phyloP scores from a whole-genome alignment of 495 filamentous ascomycete genomes.

The Lindgomyces ingoldianus region DNA sequence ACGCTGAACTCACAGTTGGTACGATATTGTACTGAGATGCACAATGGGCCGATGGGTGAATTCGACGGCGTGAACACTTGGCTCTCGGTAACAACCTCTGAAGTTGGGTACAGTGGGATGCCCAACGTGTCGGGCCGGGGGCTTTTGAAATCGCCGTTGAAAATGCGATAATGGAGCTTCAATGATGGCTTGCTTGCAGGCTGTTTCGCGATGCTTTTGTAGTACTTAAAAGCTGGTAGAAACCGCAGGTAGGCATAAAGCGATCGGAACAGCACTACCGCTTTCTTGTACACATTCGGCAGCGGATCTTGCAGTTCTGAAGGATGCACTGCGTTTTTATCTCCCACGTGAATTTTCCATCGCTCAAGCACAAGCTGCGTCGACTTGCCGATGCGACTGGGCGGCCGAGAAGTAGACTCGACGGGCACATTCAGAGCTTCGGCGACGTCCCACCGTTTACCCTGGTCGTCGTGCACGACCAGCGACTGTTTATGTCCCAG shows the following conservation, averaged over 20 bases:
- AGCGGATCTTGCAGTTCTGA: slow-evolving; percentile 70
- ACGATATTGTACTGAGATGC: slow-evolving; percentile 78
- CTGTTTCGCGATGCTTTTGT: slow-evolving; percentile 60
- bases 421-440: slow-evolving; percentile 72
- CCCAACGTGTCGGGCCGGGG: slow-evolving; percentile 62
- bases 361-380: slow-evolving; percentile 81
- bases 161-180: slow-evolving; percentile 77
- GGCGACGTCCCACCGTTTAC: slow-evolving; percentile 87
- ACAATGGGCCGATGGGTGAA: slow-evolving; percentile 81
- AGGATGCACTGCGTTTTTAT: slow-evolving; percentile 53
- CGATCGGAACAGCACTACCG: slow-evolving; percentile 89
- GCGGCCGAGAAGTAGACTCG: slow-evolving; percentile 48
- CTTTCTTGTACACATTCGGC: slow-evolving; percentile 93
- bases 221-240: slow-evolving; percentile 79
- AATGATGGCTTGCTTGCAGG: slow-evolving; percentile 67
- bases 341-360: slow-evolving; percentile 80
- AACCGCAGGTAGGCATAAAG: slow-evolving; percentile 83
- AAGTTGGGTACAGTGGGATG: slow-evolving; percentile 68
- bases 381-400: slow-evolving; percentile 54
- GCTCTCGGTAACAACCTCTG: slow-evolving; percentile 66
- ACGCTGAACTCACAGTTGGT: slow-evolving; percentile 86
- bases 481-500: slow-evolving; percentile 84
- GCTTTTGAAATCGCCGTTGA: slow-evolving; percentile 56
- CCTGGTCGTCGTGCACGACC: slow-evolving; percentile 81
- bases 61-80: slow-evolving; percentile 79